Conservation (phyloP, 257 asterid species). For the Marsdenia floribunda region DNA sequence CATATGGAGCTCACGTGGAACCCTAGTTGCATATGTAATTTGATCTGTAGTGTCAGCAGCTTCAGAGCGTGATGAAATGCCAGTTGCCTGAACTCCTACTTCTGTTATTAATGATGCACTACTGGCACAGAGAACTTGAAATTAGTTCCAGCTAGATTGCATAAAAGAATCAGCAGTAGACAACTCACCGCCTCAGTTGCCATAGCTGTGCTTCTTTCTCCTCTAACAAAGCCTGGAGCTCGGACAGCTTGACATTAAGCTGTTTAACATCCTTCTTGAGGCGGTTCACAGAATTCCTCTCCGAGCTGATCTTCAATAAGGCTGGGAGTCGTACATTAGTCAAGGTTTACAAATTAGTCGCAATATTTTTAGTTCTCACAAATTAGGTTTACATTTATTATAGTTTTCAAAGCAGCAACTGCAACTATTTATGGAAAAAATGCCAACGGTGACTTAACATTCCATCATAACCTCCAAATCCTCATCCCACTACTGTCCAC, state of each 20-base stretch:
- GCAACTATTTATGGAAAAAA: not conserved
- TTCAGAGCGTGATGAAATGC: conserved; percentile 24
- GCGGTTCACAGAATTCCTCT: conserved; percentile 58
- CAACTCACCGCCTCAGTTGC: conserved; percentile 49
- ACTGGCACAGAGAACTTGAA: conserved; percentile 30
- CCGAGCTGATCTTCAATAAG: conserved; percentile 82
- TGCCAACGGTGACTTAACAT: not conserved
- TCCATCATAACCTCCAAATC: not conserved
- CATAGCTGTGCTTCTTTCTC: conserved; percentile 60
- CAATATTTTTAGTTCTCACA: not conserved
- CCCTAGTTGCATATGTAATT: conserved; percentile 23
- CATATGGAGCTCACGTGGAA: conserved; percentile 27
- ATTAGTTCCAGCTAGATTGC: conserved; percentile 17
- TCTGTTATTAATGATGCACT: conserved; percentile 26
- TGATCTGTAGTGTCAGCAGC: conserved; percentile 37
- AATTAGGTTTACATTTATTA: not conserved
- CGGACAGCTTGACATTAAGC: conserved; percentile 65
- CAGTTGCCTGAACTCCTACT: conserved; percentile 16
- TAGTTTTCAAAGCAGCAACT: not conserved
- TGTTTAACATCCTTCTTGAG: conserved; percentile 79
- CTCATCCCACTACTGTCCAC: not conserved
- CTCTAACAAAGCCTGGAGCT: conserved; percentile 61
- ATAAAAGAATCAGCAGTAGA: conserved; percentile 16
- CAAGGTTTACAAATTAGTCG: too few relatives aligned
- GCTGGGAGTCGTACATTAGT: conserved; percentile 90